Evolutionary conservation across 495 filamentous ascomycete species (phyloP), one percentile per base, ranked within the genome.

Genomic region (Diplogelasinospora grovesii): DNA sequence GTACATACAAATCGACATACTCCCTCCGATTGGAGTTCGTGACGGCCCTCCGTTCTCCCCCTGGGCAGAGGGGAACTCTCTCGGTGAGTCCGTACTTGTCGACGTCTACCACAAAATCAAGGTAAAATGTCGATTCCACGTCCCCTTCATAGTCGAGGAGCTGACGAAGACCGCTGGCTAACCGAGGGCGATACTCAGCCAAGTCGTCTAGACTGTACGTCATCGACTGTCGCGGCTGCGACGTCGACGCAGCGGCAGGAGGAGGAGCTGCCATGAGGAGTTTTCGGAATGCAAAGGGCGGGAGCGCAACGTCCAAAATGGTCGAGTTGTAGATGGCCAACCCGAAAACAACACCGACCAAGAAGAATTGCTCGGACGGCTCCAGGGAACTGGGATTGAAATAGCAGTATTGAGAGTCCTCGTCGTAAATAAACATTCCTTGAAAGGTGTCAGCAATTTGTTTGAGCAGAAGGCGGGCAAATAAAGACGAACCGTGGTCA

Each of bases 311-410:
- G 53, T 97, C 89, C 5, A 97, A 71, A 50, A 97, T 95, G 2
- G 87, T 97, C 1, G 87, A 93, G 61, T 97, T 95, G 68, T 97
- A 95, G 50, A 97, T 95, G 14, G 89, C 89, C 18, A 97, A 74
- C 3, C 89, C 89, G 19, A 95, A 75, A 22, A 95, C 64, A 25
- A 88, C 86, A 18, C 89, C 89, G 32, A 97, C 86, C 30, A 97
- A 69, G 53, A 89, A 94, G 58, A 85, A 97, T 48, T 95, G 89
- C 54, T 95, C 87, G 6, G 90, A 90, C 0, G 86, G 89, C 58
- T 97, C 89, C 50, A 95, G 86, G 28, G 85, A 86, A 53, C 82
- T 75, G 2, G 89, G 85, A 55, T 95, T 97, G 69, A 97, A 97
- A 60, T 97, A 97, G 60, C 89, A 95, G 53, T 85, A 88, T 24